These are phyloP conservation scores for Athelia psychrophila DNA, from an alignment of 1,284 basidiomycete species.

Conservation along the genomic window DNA sequence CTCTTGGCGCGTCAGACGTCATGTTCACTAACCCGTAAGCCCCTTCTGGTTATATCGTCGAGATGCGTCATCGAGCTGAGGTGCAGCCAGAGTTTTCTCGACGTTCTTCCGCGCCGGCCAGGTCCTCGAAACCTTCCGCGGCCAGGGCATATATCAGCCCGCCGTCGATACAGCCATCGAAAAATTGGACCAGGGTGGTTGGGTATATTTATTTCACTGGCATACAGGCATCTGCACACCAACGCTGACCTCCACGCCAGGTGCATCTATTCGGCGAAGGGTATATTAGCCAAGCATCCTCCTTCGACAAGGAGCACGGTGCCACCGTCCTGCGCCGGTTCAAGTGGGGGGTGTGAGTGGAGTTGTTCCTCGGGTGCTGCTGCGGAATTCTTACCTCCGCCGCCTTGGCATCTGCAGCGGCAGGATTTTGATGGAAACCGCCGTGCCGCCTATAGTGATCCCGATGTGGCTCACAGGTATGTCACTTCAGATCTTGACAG, in stretches of 20 bases:
- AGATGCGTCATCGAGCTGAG: slow-evolving; percentile 9
- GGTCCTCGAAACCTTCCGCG: slow-evolving; percentile 91
- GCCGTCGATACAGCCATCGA: slow-evolving; percentile 83
- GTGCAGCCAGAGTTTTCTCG: slow-evolving; percentile 65
- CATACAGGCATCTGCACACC: not conserved
- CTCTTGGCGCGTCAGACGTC: slow-evolving; percentile 89
- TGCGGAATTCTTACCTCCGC: not conserved
- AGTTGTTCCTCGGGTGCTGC: slow-evolving; percentile 4
- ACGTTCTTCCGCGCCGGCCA: slow-evolving; percentile 90
- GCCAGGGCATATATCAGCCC: slow-evolving; percentile 86
- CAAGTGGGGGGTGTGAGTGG: slow-evolving; percentile 93
- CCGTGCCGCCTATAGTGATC: slow-evolving; percentile 75
- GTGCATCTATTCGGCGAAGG: slow-evolving; percentile 95
- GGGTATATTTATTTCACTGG: slow-evolving; percentile 69
- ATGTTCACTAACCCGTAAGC: slow-evolving; percentile 92
- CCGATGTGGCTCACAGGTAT: slow-evolving; percentile 91
- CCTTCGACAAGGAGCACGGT: slow-evolving; percentile 41
- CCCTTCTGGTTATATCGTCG: slow-evolving; percentile 6
- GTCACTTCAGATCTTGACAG: too few species aligned
- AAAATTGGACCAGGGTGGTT: slow-evolving; percentile 78
- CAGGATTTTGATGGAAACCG: slow-evolving; percentile 80
- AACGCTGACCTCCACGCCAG: slow-evolving; percentile 34
- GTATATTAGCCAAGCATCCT: slow-evolving; percentile 77
- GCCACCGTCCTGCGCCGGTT: slow-evolving; percentile 69
- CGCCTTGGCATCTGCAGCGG: slow-evolving; percentile 48